Conservation (phyloP, 1,284 basidiomycete species). For the Pseudozyma tsukubaensis region DNA sequence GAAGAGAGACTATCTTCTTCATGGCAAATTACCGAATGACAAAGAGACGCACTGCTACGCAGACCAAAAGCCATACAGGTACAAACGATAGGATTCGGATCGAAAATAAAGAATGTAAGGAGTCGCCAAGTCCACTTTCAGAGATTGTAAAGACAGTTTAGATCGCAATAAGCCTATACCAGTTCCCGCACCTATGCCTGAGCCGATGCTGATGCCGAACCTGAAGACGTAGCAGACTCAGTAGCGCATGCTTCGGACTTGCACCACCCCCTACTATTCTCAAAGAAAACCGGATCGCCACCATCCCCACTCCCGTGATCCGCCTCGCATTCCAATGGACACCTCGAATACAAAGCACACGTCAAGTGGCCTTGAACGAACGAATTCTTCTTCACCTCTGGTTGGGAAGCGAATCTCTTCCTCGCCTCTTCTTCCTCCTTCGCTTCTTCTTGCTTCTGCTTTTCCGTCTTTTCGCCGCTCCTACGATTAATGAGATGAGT, state of each 20-base stretch:
- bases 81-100: no score
- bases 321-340: slow-evolving; percentile 20
- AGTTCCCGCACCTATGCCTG: not conserved
- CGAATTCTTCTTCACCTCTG: slow-evolving; percentile 28
- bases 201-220: not conserved
- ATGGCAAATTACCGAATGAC: slow-evolving; percentile 23
- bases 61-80: slow-evolving; percentile 33
- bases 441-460: not conserved
- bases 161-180: not conserved
- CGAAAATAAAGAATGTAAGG: not conserved
- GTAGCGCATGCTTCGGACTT: slow-evolving; percentile 21
- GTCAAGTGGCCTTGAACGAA: slow-evolving; percentile 30
- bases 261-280: slow-evolving; percentile 13
- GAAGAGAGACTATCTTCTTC: slow-evolving; percentile 24
- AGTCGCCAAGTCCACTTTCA: no score
- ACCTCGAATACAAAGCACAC: slow-evolving; percentile 29
- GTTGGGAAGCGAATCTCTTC: slow-evolving; percentile 15
- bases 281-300: slow-evolving; percentile 28
- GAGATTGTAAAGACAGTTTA: not conserved
- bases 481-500: slow-evolving; percentile 13
- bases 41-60: slow-evolving; percentile 30
- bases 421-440: not conserved
- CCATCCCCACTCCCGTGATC: slow-evolving; percentile 3
- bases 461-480: not conserved
- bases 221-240: no score